Evolutionary conservation across 768 basidiomycete species (phyloP).

Genomic region (Serendipita sp.): DNA sequence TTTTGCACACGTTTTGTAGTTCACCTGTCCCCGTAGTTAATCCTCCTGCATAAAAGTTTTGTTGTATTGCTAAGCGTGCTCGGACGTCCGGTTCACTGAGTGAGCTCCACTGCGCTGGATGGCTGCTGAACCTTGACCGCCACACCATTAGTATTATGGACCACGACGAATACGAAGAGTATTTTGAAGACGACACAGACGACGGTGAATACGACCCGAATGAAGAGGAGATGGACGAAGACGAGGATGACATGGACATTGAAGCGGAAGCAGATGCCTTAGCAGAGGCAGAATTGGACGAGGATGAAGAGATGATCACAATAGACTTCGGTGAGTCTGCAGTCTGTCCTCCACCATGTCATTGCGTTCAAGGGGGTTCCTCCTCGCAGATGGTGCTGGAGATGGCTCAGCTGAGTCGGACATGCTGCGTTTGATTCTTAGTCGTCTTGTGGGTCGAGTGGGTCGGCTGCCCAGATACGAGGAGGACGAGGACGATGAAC

Average conservation of each 20-base stretch:
- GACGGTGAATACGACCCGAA: conserved; percentile 13
- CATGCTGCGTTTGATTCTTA: not conserved
- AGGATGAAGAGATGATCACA: not conserved
- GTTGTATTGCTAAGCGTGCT: not conserved
- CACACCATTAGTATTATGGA: not conserved
- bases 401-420: not conserved
- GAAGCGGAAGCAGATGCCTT: conserved; percentile 1
- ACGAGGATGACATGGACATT: conserved; percentile 19
- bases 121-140: not conserved
- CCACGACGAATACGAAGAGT: not conserved
- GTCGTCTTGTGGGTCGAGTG: not conserved
- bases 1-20: conserved; percentile 2
- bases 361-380: not conserved
- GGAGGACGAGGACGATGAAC: not conserved
- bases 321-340: not conserved
- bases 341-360: conserved; percentile 1
- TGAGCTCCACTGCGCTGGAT: not conserved
- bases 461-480: too few species aligned
- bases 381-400: not conserved
- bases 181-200: not conserved
- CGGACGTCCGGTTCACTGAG: not conserved
- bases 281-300: not conserved
- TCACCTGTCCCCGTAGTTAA: not conserved
- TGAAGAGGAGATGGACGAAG: conserved; percentile 16
- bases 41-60: not conserved